Base-by-base conservation (phyloP, 2,329 filamentous ascomycete genomes). In the Chaetothyriales sp. region DNA sequence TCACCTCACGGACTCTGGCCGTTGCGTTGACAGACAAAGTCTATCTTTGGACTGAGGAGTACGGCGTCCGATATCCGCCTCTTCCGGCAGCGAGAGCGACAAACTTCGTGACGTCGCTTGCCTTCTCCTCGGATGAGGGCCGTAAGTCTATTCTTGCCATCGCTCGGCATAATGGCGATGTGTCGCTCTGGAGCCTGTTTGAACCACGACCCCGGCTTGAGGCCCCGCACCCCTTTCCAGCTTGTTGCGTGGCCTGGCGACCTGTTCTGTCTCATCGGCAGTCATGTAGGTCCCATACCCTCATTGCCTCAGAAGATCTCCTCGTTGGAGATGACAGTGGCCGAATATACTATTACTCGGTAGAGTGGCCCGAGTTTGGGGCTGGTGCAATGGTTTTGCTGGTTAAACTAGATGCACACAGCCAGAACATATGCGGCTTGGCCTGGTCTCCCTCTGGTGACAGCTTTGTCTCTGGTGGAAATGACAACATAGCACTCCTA, bases 351-450 rank as follows among this genome's bases (percentile, higher is more conserved):
- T 88, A 93, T 63, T 98, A 95, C 67, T 78, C 83, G 1, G 73
- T 98, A 7, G 89, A 96, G 65, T 96, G 90, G 89, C 78, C 80
- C 3, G 53, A 58, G 10, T 51, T 48, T 43, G 55, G 45, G 12
- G 32, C 48, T 26, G 88, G 89, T 12, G 76, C 80, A 32, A 81
- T 94, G 71, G 86, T 78, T 1, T 72, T 95, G 20, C 70, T 95
- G 48, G 82, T 84, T 19, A 81, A 81, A 57, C 82, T 96, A 59
- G 75, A 75, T 28, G 79, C 86, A 6, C 90, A 96, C 64, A 79
- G 75, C 1, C 88, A 95, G 66, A 89, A 96, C 62, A 83, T 98
- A 50, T 98, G 92, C 61, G 90, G 90, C 1, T 72, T 98, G n/a
- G 78, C 85, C 2, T 96, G 89, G 86, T 89, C 87, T 2, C 71